Evolutionary conservation across 805 yeast genomes (phyloP), one percentile per base, ranked within the genome.

Genomic region (Zygotorulaspora florentina): DNA sequence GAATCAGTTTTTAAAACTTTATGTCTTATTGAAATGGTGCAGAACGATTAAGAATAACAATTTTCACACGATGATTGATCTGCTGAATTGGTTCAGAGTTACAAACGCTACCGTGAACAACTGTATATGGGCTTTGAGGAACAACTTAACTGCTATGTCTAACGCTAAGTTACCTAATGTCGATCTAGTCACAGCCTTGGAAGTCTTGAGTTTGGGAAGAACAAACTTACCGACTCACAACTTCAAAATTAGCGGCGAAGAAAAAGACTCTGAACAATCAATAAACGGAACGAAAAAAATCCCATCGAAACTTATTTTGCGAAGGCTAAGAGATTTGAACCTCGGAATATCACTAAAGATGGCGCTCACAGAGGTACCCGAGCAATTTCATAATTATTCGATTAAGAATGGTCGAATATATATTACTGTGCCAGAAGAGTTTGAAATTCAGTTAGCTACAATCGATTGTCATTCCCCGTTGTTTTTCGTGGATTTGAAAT

Each of bases 111-210:
- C 75, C 61, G 90, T 75, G 57, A 84, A 66, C 47, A 80, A 74
- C 57, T 81, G 68, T 33, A 77, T 84, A 15, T 76, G 82, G 68
- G 81, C 85, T 10, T 69, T 89, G 33, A 85, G 82, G 51, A 86
- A 82, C 52, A 77, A 80, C 42, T 46, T 65, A 9, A 56, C 59
- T 1, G 79, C 83, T n/a, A 66, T 86, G 52, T 77, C 88, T 1
- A 86, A 89, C 25, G 98, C 99, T 0, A 90, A 95, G 58, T 68
- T 91, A 43, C 96, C 96, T 4, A 87, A 88, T 63, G 93, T 96
- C 0, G 99, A 93, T 65, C 64, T 93, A 16, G 75, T 81, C 18
- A 90, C 98, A 0, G 87, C 96, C 1, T 69, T 91, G 54, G 95
- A 91, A 60, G 96, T 93, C 0, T 71, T 90, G 44, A 77, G 81